phyloP scores from a whole-genome alignment of 805 yeast genomes.

The Lachancea nothofagi region DNA sequence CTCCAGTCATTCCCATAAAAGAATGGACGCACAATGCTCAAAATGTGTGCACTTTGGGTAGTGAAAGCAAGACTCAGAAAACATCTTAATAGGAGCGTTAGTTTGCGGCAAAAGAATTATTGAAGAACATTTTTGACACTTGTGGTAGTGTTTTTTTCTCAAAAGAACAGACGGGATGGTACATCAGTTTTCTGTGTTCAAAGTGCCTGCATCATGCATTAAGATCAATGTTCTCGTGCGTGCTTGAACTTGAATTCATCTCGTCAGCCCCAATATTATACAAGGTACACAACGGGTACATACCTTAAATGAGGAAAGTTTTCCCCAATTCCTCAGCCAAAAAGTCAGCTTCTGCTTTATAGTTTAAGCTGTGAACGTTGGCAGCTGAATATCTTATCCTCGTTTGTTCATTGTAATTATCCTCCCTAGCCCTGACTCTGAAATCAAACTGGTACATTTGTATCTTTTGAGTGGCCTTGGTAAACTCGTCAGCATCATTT shows the following conservation, averaged over 20 bases:
- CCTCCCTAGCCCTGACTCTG: slow-evolving; percentile 76
- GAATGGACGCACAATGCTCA: no score
- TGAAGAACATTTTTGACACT: no score
- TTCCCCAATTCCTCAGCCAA: slow-evolving; percentile 38
- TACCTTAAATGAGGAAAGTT: slow-evolving; percentile 13
- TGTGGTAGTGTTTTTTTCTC: no score
- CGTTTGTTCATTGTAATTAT: slow-evolving; percentile 71
- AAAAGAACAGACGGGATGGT: no score
- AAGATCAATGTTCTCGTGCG: no score
- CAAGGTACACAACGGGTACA: neutral
- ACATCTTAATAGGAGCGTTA: no score
- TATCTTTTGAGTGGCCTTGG: slow-evolving; percentile 40
- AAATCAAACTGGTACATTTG: slow-evolving; percentile 68
- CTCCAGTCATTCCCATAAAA: no score
- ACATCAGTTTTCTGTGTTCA: no score
- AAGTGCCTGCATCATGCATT: no score
- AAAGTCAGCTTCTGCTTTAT: slow-evolving; percentile 52
- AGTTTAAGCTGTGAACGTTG: slow-evolving; percentile 49
- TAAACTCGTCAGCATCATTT: slow-evolving; percentile 43
- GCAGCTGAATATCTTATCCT: slow-evolving; percentile 71
- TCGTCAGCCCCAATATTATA: neutral
- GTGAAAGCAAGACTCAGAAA: no score
- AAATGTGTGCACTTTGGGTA: no score
- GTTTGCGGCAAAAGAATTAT: no score
- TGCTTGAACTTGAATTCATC: neutral